These are phyloP conservation scores for Microglena sp. DNA, from an alignment of 139 green algal species.

Conservation along the genomic window DNA sequence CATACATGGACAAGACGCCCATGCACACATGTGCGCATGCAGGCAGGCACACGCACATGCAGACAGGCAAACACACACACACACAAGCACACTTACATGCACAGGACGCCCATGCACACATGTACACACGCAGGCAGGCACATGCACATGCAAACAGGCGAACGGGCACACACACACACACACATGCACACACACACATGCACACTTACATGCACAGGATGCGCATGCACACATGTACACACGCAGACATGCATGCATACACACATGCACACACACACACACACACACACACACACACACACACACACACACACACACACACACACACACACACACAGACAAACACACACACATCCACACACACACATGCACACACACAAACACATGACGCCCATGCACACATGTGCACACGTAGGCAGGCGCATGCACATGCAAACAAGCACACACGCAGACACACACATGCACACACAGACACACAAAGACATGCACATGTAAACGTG, in stretches of 20 bases:
- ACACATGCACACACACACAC: too few relatives aligned
- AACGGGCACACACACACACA: constrained; percentile 9
- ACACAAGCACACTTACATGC: background rate
- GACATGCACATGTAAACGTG: background rate
- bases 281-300: background rate
- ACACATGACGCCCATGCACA: background rate
- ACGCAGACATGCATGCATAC: background rate
- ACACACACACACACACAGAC: background rate
- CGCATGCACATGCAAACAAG: background rate
- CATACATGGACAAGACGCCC: too few relatives aligned
- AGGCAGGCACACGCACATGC: background rate
- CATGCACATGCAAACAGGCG: background rate
- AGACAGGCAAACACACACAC: background rate
- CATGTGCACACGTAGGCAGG: background rate
- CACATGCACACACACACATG: background rate
- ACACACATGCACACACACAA: background rate
- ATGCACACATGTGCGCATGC: too few relatives aligned
- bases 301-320: background rate
- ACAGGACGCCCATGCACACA: background rate
- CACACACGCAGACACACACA: background rate
- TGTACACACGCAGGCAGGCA: background rate
- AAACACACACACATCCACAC: background rate
- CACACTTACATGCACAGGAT: background rate
- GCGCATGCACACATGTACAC: background rate
- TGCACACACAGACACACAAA: background rate